A percentile compares a stretch with the other conserved stretches of the same genome.
Conservation (phyloP, 1,284 basidiomycete genomes). For the Puccinia novopanici region DNA sequence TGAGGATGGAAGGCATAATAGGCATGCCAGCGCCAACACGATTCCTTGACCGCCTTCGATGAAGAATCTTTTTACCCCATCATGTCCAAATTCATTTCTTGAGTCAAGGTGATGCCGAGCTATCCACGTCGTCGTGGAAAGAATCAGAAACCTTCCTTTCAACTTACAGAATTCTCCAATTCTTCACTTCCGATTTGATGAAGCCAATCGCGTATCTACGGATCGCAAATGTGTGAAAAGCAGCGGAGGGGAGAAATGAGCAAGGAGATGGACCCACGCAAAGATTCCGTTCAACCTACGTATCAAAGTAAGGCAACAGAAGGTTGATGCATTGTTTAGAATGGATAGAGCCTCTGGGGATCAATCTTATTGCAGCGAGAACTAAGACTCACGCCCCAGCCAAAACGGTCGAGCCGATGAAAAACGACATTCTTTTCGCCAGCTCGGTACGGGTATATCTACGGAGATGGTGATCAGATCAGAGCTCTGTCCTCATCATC, state of each 20-base stretch:
- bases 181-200: constrained; percentile 11
- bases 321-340: background rate
- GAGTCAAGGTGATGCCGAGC: background rate
- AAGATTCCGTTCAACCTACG: constrained; percentile 20
- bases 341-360: too few species aligned
- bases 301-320: background rate
- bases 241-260: background rate
- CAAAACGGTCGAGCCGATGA: constrained; percentile 41
- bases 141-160: background rate
- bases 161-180: constrained; percentile 36
- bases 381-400: constrained; percentile 34
- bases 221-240: background rate
- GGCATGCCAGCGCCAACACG: constrained; percentile 24
- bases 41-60: constrained; percentile 29
- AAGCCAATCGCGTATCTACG: constrained; percentile 24
- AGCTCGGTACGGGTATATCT: constrained; percentile 29
- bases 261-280: background rate
- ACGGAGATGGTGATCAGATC: background rate
- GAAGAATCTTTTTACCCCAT: constrained; percentile 12
- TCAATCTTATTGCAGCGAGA: too few species aligned
- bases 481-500: background rate
- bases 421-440: constrained; percentile 39
- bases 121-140: background rate
- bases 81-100: background rate
- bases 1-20: constrained; percentile 19